Percentiles rank a stretch among this genome's conserved stretches.
Conservation (phyloP, 1,139 yeast species). For the Blastobotrys illinoisensis region DNA sequence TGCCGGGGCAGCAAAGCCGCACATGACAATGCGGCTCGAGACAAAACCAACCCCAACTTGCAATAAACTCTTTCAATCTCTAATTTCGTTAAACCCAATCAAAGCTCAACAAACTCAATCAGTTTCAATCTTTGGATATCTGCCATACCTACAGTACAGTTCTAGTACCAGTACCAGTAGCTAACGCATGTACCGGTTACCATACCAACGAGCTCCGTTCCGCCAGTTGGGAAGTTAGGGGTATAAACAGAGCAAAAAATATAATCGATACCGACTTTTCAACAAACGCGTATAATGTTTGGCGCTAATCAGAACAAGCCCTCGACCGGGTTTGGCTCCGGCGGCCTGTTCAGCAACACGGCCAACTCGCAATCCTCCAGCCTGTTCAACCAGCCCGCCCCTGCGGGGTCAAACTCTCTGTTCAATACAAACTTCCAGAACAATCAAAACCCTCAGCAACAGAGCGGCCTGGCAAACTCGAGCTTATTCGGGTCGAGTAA, state of each 20-base stretch:
- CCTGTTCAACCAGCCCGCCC: background rate
- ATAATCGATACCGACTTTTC: background rate
- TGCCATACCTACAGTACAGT: too few species aligned
- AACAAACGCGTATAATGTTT: background rate
- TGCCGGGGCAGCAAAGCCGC: too few species aligned
- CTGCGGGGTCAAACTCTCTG: background rate
- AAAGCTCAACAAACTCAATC: too few species aligned
- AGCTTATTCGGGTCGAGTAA: background rate
- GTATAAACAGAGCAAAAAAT: background rate
- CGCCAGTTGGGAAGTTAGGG: background rate
- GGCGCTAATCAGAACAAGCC: constrained; percentile 11
- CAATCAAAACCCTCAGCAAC: background rate
- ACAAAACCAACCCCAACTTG: too few species aligned
- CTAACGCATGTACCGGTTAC: background rate
- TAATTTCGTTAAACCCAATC: too few species aligned
- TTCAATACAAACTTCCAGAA: background rate
- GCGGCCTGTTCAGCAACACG: constrained; percentile 1
- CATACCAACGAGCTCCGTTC: background rate
- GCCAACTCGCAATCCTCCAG: background rate
- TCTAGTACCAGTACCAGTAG: too few species aligned
- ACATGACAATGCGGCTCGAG: too few species aligned
- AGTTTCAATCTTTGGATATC: too few species aligned
- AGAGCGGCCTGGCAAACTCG: too few species aligned
- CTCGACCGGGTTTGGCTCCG: constrained; percentile 9
- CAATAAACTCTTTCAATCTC: too few species aligned